phyloP scores from a whole-genome alignment of 495 filamentous ascomycete species.

The Penicillium alfredii region DNA sequence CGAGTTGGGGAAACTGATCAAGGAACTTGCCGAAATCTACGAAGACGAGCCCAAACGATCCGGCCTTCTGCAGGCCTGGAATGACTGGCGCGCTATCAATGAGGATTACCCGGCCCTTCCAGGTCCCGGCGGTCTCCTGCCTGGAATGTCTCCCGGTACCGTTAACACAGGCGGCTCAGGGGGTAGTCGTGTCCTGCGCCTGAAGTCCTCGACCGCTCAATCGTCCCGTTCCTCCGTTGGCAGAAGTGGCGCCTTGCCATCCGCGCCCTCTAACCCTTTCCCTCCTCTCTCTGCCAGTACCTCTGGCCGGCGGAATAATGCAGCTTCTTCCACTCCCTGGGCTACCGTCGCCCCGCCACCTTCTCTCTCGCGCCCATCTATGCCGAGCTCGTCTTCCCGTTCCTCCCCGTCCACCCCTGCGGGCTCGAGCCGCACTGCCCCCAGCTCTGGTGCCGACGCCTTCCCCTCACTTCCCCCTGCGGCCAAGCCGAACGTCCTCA shows the following conservation, averaged over 20 bases:
- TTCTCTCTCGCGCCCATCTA: constrained; percentile 23
- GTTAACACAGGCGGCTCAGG: constrained; percentile 29
- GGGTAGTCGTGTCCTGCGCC: constrained; percentile 57
- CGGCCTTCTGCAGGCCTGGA: constrained; percentile 74
- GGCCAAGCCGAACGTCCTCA: constrained; percentile 68
- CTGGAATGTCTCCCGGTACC: constrained; percentile 39
- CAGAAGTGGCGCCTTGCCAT: constrained; percentile 35
- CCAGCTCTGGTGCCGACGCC: constrained; percentile 30
- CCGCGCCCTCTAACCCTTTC: constrained; percentile 38
- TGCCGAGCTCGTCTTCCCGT: constrained; percentile 23
- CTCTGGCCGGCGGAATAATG: constrained; percentile 22
- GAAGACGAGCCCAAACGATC: constrained; percentile 71
- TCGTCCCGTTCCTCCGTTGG: constrained; percentile 58
- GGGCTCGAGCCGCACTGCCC: constrained; percentile 7
- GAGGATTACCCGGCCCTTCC: constrained; percentile 94
- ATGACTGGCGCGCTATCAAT: constrained; percentile 89
- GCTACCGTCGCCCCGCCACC: constrained; percentile 30
- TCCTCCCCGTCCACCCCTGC: constrained; percentile 20
- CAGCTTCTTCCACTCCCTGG: constrained; percentile 46
- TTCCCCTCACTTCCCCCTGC: constrained; percentile 81
- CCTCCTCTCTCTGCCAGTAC: constrained; percentile 42
- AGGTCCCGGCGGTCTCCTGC: constrained; percentile 55
- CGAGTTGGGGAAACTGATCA: constrained; percentile 82
- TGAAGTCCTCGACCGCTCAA: constrained; percentile 74
- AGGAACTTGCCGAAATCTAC: constrained; percentile 89